Evolutionary conservation across 2,329 filamentous ascomycete genomes (phyloP).

Genomic region (Penicillium paneum): DNA sequence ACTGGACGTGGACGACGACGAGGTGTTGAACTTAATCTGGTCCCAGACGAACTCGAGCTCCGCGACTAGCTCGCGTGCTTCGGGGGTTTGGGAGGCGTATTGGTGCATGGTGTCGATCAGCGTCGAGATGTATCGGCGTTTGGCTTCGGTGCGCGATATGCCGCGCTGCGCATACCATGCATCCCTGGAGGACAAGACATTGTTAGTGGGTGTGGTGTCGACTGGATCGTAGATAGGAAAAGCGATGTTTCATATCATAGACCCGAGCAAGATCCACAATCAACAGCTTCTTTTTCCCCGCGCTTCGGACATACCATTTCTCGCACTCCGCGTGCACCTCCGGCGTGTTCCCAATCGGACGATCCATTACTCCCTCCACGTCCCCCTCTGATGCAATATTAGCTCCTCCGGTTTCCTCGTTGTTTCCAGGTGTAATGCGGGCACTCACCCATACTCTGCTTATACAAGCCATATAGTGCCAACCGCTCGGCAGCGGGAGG

Average conservation of each 20-base stretch:
- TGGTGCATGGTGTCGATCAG: slow-evolving; percentile 95
- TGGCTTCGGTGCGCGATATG: slow-evolving; percentile 83
- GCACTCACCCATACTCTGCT: slow-evolving; percentile 79
- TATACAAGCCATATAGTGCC: slow-evolving; percentile 95
- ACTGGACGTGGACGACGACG: slow-evolving; percentile 54
- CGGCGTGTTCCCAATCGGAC: slow-evolving; percentile 58
- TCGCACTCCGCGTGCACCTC: slow-evolving; percentile 56
- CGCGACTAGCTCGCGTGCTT: slow-evolving; percentile 80
- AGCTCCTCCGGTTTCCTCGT: slow-evolving; percentile 3
- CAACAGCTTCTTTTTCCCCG: not conserved
- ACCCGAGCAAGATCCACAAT: not conserved
- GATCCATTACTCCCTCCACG: slow-evolving; percentile 88
- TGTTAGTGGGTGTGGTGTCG: not conserved
- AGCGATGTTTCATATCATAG: not conserved
- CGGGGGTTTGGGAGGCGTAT: slow-evolving; percentile 77
- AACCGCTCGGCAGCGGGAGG: slow-evolving; percentile 82
- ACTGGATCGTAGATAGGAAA: not conserved
- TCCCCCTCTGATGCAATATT: slow-evolving; percentile 66
- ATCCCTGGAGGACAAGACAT: slow-evolving; percentile 53
- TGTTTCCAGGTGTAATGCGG: not conserved
- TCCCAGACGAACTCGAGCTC: slow-evolving; percentile 99
- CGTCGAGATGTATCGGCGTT: slow-evolving; percentile 87
- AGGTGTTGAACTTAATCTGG: slow-evolving; percentile 82
- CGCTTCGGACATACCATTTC: slow-evolving; percentile 58
- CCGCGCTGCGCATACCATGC: slow-evolving; percentile 89